Conservation (phyloP, 306 rosid species). For the Prunus padus region DNA sequence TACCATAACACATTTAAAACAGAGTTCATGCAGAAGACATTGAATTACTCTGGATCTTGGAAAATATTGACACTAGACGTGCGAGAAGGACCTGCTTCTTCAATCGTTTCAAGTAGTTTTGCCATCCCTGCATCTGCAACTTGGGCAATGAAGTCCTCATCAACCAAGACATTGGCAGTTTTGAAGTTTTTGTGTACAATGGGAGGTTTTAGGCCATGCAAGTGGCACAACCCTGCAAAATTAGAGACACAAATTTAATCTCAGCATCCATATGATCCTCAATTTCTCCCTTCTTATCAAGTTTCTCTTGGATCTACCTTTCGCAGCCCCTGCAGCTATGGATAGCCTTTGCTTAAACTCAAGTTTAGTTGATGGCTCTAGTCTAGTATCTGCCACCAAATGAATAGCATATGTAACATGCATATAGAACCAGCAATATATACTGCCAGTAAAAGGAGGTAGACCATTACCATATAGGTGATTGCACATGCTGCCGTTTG, state of each 20-base stretch:
- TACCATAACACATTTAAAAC: not conserved
- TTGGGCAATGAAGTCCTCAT: constrained; percentile 44
- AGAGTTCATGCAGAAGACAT: constrained; percentile 12
- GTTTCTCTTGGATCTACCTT: constrained; percentile 26
- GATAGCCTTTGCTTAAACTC: constrained; percentile 52
- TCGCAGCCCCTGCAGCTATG: constrained; percentile 46
- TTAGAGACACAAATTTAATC: constrained; percentile 1
- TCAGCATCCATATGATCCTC: not conserved
- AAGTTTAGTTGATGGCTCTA: constrained; percentile 33
- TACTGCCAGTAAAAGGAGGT: constrained; percentile 4
- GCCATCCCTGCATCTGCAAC: constrained; percentile 48
- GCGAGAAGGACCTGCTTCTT: constrained; percentile 44
- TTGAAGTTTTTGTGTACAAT: constrained; percentile 42
- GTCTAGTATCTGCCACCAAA: constrained; percentile 24
- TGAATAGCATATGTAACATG: not conserved
- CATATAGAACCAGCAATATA: not conserved
- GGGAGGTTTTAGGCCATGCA: constrained; percentile 46
- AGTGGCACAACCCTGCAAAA: constrained; percentile 43
- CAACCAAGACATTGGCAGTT: constrained; percentile 48
- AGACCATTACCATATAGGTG: constrained; percentile 41
- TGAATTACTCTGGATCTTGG: constrained; percentile 48
- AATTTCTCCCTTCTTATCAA: not conserved
- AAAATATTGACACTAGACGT: constrained; percentile 37
- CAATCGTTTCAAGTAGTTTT: constrained; percentile 34
- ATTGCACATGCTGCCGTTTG: constrained; percentile 42